Conservation (phyloP, 164 flowering plant species). For the Magnolia sinica region DNA sequence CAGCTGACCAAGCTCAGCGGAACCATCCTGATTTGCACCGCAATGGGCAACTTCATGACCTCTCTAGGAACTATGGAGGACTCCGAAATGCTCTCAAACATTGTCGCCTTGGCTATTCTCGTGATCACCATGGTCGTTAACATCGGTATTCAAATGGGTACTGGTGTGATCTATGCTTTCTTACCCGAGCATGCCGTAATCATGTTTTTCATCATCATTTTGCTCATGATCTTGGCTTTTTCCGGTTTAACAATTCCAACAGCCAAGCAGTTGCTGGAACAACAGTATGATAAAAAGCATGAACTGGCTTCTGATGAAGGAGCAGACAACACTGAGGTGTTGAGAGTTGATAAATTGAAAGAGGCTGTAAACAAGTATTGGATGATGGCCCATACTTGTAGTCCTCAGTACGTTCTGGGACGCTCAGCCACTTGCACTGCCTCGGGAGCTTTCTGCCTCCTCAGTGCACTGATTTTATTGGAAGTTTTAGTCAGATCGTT, state of each 20-base stretch:
- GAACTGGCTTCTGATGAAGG: not conserved
- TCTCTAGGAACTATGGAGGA: conserved; percentile 51
- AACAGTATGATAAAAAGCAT: not conserved
- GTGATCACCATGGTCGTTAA: not conserved
- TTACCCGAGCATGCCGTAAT: conserved; percentile 9
- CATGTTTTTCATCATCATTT: conserved; percentile 5
- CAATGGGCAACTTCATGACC: conserved; percentile 59
- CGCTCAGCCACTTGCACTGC: conserved; percentile 53
- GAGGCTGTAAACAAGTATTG: conserved; percentile 40
- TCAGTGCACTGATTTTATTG: conserved; percentile 23
- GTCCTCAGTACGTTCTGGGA: conserved; percentile 51
- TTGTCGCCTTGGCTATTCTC: conserved; percentile 2
- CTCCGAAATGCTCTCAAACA: conserved; percentile 14
- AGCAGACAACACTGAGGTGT: not conserved
- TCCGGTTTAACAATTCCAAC: conserved; percentile 9
- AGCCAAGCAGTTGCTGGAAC: not conserved
- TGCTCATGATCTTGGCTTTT: conserved; percentile 1
- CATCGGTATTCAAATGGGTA: conserved; percentile 12
- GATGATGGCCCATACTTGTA: conserved; percentile 65
- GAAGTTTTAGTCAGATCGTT: conserved; percentile 33
- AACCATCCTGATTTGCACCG: conserved; percentile 41
- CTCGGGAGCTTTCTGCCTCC: conserved; percentile 47
- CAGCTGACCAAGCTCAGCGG: conserved; percentile 65
- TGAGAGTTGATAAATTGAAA: conserved; percentile 24
- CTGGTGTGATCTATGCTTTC: conserved; percentile 14